A percentile compares a stretch with the other conserved stretches of the same genome.
Conservation (phyloP, 179 eudicot genomes). For the Silene noctiflora region DNA sequence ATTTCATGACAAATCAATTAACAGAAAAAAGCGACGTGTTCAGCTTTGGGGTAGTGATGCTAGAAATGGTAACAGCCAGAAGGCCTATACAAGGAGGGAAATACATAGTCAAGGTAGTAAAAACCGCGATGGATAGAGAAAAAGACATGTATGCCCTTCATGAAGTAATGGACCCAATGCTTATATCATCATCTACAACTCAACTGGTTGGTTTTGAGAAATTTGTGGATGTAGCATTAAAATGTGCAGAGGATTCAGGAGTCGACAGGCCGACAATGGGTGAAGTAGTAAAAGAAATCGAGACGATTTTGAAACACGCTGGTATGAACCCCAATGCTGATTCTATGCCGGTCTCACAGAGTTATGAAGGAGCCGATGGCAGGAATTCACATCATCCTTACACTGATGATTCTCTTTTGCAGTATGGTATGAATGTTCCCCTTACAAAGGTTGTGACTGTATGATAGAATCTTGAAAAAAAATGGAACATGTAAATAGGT, state of each 20-base stretch:
- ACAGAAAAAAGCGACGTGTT: conserved; percentile 50
- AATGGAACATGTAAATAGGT: background rate
- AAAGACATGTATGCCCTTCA: conserved; percentile 35
- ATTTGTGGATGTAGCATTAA: conserved; percentile 36
- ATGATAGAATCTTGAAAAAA: background rate
- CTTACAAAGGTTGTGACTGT: conserved; percentile 11
- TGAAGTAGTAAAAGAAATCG: conserved; percentile 41
- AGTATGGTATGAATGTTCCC: conserved; percentile 23
- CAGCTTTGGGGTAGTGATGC: conserved; percentile 47
- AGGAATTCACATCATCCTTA: conserved; percentile 25
- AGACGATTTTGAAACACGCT: conserved; percentile 32
- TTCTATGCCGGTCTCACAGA: conserved; percentile 27
- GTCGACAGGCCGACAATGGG: conserved; percentile 38
- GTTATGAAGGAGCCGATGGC: conserved; percentile 24
- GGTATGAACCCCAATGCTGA: conserved; percentile 40
- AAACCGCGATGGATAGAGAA: conserved; percentile 23
- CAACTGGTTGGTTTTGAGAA: conserved; percentile 37
- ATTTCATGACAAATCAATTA: conserved; percentile 44
- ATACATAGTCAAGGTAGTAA: conserved; percentile 37
- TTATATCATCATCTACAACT: conserved; percentile 22
- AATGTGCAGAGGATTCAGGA: conserved; percentile 35
- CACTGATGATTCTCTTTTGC: conserved; percentile 25
- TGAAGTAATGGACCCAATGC: conserved; percentile 34
- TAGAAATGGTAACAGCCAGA: conserved; percentile 41
- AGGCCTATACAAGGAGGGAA: conserved; percentile 40